Evolutionary conservation across 164 flowering plant genomes (phyloP).

Genomic region (Berberis thunbergii): DNA sequence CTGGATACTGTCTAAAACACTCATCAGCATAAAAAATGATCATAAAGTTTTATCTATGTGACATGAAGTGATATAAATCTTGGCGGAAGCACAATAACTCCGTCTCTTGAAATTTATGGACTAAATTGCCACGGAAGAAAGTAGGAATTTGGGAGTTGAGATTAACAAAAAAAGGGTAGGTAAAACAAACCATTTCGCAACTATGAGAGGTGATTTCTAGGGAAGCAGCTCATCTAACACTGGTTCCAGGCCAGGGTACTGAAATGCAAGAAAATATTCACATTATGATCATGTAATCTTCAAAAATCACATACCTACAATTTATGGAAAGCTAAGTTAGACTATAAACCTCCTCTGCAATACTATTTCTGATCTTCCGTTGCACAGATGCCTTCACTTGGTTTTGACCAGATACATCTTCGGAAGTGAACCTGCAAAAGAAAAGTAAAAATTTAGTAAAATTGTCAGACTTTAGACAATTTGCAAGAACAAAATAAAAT

Average conservation of each 20-base stretch:
- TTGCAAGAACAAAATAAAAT: no score
- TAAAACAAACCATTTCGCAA: conserved; percentile 66
- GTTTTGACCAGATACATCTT: conserved; percentile 93
- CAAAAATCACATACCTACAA: no score
- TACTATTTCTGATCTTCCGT: conserved; percentile 86
- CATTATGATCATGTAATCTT: no score
- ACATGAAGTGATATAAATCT: no score
- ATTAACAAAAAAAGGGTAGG: neutral
- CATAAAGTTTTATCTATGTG: no score
- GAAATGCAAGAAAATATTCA: conserved; percentile 13
- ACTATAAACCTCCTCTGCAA: conserved; percentile 83
- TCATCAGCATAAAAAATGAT: no score
- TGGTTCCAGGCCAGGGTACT: conserved; percentile 97
- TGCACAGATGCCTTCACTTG: conserved; percentile 99
- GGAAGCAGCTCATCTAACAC: conserved; percentile 93
- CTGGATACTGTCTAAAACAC: no score
- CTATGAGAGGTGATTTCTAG: conserved; percentile 88
- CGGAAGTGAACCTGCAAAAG: conserved; percentile 60
- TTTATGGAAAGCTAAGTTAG: neutral
- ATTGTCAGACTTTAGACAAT: no score
- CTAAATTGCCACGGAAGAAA: neutral
- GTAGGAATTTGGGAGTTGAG: neutral
- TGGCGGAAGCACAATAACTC: no score
- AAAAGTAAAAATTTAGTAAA: neutral
- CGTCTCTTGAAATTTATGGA: no score